Conservation (phyloP, 371 early-diverging fungal genomes). For the Apophysomyces variabilis region DNA sequence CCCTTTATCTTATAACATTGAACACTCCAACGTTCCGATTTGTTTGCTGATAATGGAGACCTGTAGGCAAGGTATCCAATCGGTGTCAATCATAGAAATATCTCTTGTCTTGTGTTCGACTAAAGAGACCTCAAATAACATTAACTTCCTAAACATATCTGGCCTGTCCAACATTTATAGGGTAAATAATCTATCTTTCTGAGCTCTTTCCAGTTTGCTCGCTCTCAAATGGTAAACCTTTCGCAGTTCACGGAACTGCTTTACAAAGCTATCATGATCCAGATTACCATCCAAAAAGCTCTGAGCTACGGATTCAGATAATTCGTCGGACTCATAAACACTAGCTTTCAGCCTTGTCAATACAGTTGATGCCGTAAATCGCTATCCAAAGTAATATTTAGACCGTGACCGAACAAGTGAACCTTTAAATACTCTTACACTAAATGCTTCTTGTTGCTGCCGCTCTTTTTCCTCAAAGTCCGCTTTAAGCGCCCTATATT, state of each 20-base stretch:
- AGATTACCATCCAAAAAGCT: constrained; percentile 64
- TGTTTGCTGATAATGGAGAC: too few species aligned
- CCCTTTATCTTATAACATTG: too few species aligned
- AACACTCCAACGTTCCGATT: too few species aligned
- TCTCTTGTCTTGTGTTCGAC: too few species aligned
- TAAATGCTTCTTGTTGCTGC: constrained; percentile 61
- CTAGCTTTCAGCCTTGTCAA: constrained; percentile 59
- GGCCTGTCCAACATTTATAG: constrained; percentile 4
- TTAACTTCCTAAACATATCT: too few species aligned
- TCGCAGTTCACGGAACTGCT: constrained; percentile 62
- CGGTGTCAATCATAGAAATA: too few species aligned
- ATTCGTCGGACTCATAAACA: constrained; percentile 63
- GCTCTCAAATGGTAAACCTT: constrained; percentile 68
- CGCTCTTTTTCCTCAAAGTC: constrained; percentile 56
- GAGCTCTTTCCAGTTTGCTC: constrained; percentile 62
- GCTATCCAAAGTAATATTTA: constrained; percentile 29
- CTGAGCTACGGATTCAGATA: constrained; percentile 65
- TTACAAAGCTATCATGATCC: constrained; percentile 62
- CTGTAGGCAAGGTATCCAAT: too few species aligned
- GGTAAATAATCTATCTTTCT: constrained; percentile 39
- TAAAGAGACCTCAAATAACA: not conserved
- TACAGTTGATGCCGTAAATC: constrained; percentile 63
- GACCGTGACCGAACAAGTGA: not conserved
- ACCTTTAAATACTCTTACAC: constrained; percentile 35
- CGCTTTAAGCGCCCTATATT: constrained; percentile 37